A percentile compares a stretch with the other conserved stretches of the same genome.
phyloP scores from a whole-genome alignment of 1,284 basidiomycete species.

The Ceratobasidium sp. region DNA sequence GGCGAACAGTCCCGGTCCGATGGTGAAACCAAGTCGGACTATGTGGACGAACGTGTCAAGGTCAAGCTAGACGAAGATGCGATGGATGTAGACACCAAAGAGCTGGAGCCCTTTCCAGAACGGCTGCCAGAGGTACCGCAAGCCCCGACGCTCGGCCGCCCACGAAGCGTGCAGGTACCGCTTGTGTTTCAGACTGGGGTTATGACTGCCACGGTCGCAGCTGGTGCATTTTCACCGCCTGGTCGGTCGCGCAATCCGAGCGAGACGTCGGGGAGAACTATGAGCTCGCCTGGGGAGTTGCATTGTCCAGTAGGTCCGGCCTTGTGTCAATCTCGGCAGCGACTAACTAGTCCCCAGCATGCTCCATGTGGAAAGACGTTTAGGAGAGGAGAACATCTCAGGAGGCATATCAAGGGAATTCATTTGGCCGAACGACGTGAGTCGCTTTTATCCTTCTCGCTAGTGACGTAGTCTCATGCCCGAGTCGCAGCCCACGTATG shows the following conservation, averaged over 20 bases:
- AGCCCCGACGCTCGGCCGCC: conserved; percentile 18
- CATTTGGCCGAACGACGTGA: conserved; percentile 54
- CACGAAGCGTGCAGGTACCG: conserved; percentile 21
- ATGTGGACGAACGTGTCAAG: not conserved
- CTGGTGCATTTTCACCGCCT: conserved; percentile 5
- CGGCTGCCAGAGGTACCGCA: not conserved
- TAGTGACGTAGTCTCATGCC: conserved; percentile 36
- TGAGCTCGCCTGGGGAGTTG: conserved; percentile 36
- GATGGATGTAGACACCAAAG: conserved; percentile 16
- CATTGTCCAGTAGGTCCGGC: conserved; percentile 29
- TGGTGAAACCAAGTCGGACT: not conserved
- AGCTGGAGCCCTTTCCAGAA: not conserved
- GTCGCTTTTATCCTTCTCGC: conserved; percentile 41
- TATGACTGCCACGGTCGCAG: not conserved
- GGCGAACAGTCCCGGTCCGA: conserved; percentile 16
- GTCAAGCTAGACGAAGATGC: conserved; percentile 8
- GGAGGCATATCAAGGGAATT: conserved; percentile 43
- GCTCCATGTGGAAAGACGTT: conserved; percentile 33
- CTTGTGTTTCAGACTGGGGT: conserved; percentile 24
- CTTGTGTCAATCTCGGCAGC: not conserved
- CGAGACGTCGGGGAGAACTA: conserved; percentile 1
- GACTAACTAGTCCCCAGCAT: conserved; percentile 5
- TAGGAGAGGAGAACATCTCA: conserved; percentile 32
- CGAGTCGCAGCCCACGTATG: conserved; percentile 75
- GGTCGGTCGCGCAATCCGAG: conserved; percentile 17